Percentiles rank a stretch among this genome's conserved stretches.
Evolutionary conservation across 371 early-diverging fungal genomes (phyloP).

Genomic region (Apophysomyces trapeziformis): DNA sequence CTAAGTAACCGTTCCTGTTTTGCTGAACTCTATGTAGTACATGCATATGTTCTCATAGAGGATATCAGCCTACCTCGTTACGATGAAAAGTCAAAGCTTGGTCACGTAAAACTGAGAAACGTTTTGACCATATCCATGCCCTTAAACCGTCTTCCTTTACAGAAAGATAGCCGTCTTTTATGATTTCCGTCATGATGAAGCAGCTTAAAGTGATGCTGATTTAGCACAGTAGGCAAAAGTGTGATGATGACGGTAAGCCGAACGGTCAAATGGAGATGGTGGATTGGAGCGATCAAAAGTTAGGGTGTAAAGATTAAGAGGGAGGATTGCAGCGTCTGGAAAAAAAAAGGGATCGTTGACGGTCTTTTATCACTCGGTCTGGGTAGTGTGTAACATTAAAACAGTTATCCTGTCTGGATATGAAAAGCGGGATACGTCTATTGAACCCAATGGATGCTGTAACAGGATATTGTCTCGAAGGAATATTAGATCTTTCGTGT

Average conservation of each 20-base stretch:
- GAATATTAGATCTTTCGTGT: too few species aligned
- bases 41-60: conserved; percentile 5
- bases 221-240: conserved; percentile 11
- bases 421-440: too few species aligned
- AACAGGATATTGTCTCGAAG: too few species aligned
- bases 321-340: not conserved
- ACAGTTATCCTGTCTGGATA: too few species aligned
- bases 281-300: not conserved
- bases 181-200: conserved; percentile 55
- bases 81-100: conserved; percentile 93
- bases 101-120: conserved; percentile 88
- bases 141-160: conserved; percentile 90
- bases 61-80: conserved; percentile 72
- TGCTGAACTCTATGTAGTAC: conserved; percentile 2
- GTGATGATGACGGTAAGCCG: conserved; percentile 6
- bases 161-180: conserved; percentile 84
- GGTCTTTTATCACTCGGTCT: too few species aligned
- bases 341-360: conserved; percentile 1
- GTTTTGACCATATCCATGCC: conserved; percentile 93
- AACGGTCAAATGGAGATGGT: not conserved
- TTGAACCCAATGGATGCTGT: too few species aligned
- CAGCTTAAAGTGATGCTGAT: conserved; percentile 9
- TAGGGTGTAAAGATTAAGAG: not conserved
- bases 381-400: too few species aligned
- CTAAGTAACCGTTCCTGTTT: not conserved